phyloP scores from a whole-genome alignment of 2,329 filamentous ascomycete species.

The Calonectria leucothoes region DNA sequence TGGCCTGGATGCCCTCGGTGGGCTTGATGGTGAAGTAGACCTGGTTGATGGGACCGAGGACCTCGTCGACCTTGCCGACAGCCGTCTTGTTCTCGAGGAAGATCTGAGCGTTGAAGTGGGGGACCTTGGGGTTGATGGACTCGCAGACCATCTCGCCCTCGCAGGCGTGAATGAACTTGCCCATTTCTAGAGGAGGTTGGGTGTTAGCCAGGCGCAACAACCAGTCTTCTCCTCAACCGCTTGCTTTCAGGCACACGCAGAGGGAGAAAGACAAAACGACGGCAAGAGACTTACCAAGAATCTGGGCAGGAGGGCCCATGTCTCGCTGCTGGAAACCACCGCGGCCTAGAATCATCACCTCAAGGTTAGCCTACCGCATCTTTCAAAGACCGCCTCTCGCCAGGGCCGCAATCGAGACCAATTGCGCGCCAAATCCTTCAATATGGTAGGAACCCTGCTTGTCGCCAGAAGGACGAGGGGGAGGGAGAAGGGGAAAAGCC shows the following conservation, averaged over 20 bases:
- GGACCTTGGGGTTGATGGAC: slow-evolving; percentile 93
- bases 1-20: slow-evolving; percentile 93
- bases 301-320: slow-evolving; percentile 52
- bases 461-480: neutral
- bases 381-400: neutral
- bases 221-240: too few relatives aligned
- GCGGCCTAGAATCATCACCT: slow-evolving; percentile 42
- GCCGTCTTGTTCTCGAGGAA: slow-evolving; percentile 99
- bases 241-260: too few relatives aligned
- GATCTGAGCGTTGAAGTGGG: slow-evolving; percentile 99
- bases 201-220: slow-evolving; percentile 19
- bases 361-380: slow-evolving; percentile 26
- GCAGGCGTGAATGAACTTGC: slow-evolving; percentile 91
- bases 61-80: slow-evolving; percentile 97
- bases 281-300: slow-evolving; percentile 48
- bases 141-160: slow-evolving; percentile 99
- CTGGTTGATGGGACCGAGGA: slow-evolving; percentile 96
- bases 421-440: neutral
- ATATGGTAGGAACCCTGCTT: neutral
- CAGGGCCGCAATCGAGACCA: neutral
- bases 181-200: slow-evolving; percentile 76
- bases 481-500: slow-evolving; percentile 22
- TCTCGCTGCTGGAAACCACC: slow-evolving; percentile 54
- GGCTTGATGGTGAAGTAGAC: slow-evolving; percentile 99
- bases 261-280: neutral